Evolutionary conservation across 1,284 basidiomycete genomes (phyloP).

Genomic region (Laetiporus sulphureus): DNA sequence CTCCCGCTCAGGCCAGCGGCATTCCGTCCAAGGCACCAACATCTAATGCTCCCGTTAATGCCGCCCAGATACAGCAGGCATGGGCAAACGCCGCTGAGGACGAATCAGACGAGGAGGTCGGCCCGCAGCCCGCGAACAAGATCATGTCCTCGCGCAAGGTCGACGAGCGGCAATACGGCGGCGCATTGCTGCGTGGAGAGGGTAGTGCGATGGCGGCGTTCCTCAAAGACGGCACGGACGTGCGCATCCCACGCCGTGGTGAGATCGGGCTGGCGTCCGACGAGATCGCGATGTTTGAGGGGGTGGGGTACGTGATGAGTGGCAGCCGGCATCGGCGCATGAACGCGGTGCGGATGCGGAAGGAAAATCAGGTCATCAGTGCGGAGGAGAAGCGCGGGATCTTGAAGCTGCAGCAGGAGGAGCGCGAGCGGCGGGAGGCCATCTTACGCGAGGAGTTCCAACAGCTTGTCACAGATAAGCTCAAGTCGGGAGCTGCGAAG

Average conservation of each 20-base stretch:
- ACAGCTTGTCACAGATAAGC: constrained; percentile 68
- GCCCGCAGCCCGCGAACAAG: constrained; percentile 50
- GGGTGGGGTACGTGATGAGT: constrained; percentile 97
- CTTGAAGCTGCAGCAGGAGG: constrained; percentile 89
- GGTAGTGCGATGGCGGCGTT: constrained; percentile 96
- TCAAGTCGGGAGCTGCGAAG: constrained; percentile 37
- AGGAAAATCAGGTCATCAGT: constrained; percentile 98
- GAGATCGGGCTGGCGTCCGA: constrained; percentile 91
- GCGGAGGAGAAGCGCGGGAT: constrained; percentile 97
- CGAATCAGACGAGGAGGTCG: constrained; percentile 46
- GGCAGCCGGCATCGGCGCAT: constrained; percentile 89
- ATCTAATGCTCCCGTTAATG: constrained; percentile 10
- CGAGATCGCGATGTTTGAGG: constrained; percentile 84
- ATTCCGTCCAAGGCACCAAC: constrained; percentile 9
- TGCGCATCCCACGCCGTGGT: constrained; percentile 95
- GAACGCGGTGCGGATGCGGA: constrained; percentile 96
- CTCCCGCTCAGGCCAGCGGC: constrained; percentile 12
- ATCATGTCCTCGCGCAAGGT: constrained; percentile 34
- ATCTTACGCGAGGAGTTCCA: constrained; percentile 74
- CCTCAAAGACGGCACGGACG: constrained; percentile 79
- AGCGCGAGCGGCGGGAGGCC: constrained; percentile 83
- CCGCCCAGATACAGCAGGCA: constrained; percentile 16
- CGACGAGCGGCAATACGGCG: constrained; percentile 78
- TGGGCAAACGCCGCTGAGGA: constrained; percentile 20
- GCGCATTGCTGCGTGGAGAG: constrained; percentile 88